These are phyloP conservation scores for Fusarium miscanthi DNA, from an alignment of 2,329 filamentous ascomycete species.

Conservation along the genomic window DNA sequence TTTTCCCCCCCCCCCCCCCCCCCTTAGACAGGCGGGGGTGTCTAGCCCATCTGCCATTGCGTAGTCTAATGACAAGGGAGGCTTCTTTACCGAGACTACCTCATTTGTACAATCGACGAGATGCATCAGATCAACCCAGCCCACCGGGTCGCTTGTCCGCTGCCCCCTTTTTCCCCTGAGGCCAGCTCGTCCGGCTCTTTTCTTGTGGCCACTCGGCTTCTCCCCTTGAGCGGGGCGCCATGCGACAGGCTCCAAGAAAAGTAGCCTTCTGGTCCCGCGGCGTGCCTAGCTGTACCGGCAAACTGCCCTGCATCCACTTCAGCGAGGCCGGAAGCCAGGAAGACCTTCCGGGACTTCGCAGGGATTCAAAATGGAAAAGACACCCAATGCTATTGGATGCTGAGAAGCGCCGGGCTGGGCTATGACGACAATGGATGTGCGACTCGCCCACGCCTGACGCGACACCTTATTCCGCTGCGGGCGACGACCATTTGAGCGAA, in stretches of 20 bases:
- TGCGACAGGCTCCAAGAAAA: slow-evolving; percentile 41
- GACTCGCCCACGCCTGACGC: slow-evolving; percentile 39
- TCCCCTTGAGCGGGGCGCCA: slow-evolving; percentile 46
- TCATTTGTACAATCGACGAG: slow-evolving; percentile 39
- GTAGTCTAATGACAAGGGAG: slow-evolving; percentile 31
- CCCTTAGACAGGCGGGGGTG: slow-evolving; percentile 8
- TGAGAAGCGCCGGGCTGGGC: slow-evolving; percentile 29
- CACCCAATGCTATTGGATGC: slow-evolving; percentile 34
- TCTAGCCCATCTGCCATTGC: slow-evolving; percentile 36
- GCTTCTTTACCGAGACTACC: slow-evolving; percentile 33
- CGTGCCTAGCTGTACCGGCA: slow-evolving; percentile 36
- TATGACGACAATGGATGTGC: slow-evolving; percentile 45
- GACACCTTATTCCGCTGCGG: slow-evolving; percentile 27
- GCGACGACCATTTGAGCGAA: slow-evolving; percentile 25
- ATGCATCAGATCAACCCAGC: slow-evolving; percentile 49
- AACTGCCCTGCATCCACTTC: slow-evolving; percentile 34
- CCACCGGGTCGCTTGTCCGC: slow-evolving; percentile 46
- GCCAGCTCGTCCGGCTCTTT: slow-evolving; percentile 32
- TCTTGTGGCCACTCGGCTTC: slow-evolving; percentile 43
- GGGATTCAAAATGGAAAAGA: slow-evolving; percentile 26
- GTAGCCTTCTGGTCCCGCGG: slow-evolving; percentile 38
- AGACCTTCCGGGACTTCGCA: slow-evolving; percentile 35
- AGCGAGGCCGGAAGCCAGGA: slow-evolving; percentile 43
- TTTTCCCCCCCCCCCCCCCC: too few relatives aligned
- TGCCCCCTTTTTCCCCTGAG: slow-evolving; percentile 46